These are phyloP conservation scores for Malus domestica DNA, from an alignment of 306 rosid genomes.

Conservation along the genomic window ASM211411v1 NC_041791.1:900501-901000, in stretches of 20 bases:
- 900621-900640: neutral
- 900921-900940: neutral
- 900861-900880: neutral
- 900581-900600: neutral
- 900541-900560: neutral
- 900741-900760: neutral
- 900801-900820: neutral
- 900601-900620: neutral
- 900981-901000: neutral
- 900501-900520: neutral
- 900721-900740: neutral
- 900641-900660: neutral
- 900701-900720: neutral
- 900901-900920: neutral
- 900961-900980: neutral
- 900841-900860: neutral
- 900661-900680: neutral
- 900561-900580: neutral
- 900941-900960: neutral
- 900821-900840: neutral
- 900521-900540: neutral
- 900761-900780: neutral
- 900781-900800: neutral
- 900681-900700: neutral
- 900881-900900: neutral